A percentile compares a stretch with the other conserved stretches of the same genome.
Evolutionary conservation across 2,329 filamentous ascomycete genomes (phyloP).

Genomic region (Alternaria sp.): DNA sequence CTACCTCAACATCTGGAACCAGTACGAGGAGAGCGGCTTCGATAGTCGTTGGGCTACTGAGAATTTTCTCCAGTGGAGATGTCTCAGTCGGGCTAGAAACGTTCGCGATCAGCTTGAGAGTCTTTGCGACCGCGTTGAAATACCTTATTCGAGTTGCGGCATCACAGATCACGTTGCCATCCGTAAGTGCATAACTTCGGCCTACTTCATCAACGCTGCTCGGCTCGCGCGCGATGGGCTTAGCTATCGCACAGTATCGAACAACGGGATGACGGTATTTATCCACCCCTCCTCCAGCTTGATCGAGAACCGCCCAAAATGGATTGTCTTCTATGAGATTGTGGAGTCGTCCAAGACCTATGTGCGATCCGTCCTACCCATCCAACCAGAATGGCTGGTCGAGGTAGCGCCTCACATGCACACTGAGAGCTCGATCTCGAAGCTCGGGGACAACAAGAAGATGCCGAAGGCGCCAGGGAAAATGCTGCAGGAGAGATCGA

Average conservation of each 20-base stretch:
- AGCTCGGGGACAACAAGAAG: conserved; percentile 8
- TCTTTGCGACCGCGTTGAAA: no score
- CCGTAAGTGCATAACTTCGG: neutral
- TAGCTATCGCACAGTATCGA: neutral
- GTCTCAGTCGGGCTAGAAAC: no score
- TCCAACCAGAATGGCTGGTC: conserved; percentile 82
- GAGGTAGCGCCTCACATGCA: conserved; percentile 95
- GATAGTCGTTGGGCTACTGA: no score
- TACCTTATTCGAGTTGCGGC: neutral
- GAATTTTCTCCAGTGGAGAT: no score
- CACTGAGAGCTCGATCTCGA: conserved; percentile 66
- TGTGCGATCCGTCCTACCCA: conserved; percentile 84
- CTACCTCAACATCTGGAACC: no score
- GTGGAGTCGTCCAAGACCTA: conserved; percentile 80
- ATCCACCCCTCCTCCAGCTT: neutral
- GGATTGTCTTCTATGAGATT: neutral
- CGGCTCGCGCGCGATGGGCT: neutral
- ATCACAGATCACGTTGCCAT: neutral
- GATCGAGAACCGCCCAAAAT: neutral
- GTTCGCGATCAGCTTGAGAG: no score
- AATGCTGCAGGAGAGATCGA: conserved; percentile 50
- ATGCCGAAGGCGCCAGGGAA: conserved; percentile 61
- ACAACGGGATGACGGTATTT: neutral
- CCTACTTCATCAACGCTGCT: neutral
- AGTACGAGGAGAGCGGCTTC: no score